These are phyloP conservation scores for Cryphonectria radicalis DNA, from an alignment of 2,329 filamentous ascomycete species.

Conservation along the genomic window DNA sequence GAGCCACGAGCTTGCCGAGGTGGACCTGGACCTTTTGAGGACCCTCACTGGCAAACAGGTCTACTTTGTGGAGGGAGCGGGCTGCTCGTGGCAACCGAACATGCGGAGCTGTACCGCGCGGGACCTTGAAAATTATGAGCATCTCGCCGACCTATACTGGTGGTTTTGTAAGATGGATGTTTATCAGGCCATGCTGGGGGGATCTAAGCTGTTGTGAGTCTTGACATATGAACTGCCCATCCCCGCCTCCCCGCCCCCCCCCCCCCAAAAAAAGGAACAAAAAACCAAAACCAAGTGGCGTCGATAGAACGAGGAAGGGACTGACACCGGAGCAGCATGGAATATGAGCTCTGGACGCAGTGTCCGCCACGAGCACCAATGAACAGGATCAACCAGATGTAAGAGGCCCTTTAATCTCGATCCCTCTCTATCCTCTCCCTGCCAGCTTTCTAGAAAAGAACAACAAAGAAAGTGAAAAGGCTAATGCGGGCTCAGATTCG, in stretches of 20 bases:
- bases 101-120: constrained; percentile 45
- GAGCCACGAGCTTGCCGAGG: constrained; percentile 42
- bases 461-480: neutral
- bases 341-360: constrained; percentile 80
- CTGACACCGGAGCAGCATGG: constrained; percentile 61
- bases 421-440: neutral
- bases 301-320: constrained; percentile 17
- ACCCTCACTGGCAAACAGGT: constrained; percentile 47
- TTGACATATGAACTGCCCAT: neutral
- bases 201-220: constrained; percentile 81
- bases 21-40: constrained; percentile 48
- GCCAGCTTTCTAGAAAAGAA: neutral
- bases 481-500: constrained; percentile 63
- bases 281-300: neutral
- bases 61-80: constrained; percentile 30
- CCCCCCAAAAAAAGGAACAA: too few species aligned
- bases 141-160: constrained; percentile 87
- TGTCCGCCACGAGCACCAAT: constrained; percentile 84
- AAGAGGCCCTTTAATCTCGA: constrained; percentile 38
- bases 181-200: constrained; percentile 88
- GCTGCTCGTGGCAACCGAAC: constrained; percentile 23
- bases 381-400: constrained; percentile 75
- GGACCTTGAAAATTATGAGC: constrained; percentile 81
- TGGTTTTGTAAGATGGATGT: constrained; percentile 96
- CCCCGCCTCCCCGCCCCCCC: too few species aligned